Evolutionary conservation across 2,329 filamentous ascomycete genomes (phyloP), one percentile per base, ranked within the genome.

Genomic region (Aureobasidium leucospermi): DNA sequence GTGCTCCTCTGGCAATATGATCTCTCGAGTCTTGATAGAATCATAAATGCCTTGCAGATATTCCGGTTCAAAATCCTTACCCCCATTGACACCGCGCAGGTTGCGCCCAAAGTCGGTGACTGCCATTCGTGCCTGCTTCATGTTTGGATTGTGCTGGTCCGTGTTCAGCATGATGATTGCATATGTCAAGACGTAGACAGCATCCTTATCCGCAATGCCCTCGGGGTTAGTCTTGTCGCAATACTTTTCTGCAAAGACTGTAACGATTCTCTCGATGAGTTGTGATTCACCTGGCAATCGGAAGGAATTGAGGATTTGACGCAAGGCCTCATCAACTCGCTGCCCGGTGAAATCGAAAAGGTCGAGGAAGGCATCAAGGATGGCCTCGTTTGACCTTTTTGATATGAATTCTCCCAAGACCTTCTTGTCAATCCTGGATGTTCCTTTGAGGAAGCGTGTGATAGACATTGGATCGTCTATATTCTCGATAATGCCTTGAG

Each of bases 161-260:
- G 93, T 96, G 69, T 99, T 99, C 60, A 99, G 78, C 84, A 99
- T 91, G 72, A 99, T 96, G 68, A 96, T 95, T 39, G 92, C 94
- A 70, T 99, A 99, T 0, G 89, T 93, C 55, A 99, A 78, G 49
- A 99, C 85, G 68, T 89, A 99, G 23, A 94, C 86, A 7, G 91
- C 85, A 71, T 99, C 94, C 66, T 89, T 88, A 68, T 96, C 86
- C 6, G 86, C 88, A 63, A 97, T 85, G 23, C 86, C 88, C 58
- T 88, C 83, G 0, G 89, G 87, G 29, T 84, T 81, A 6, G 82
- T 84, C 61, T 83, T 84, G 8, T 81, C 76, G 71, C 87, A 88
- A 71, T 96, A 99, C 69, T 89, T 90, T 65, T 93, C 89, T 0
- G 90, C 83, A 72, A 99, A 99, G 10, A 84, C 85, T 4, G 85